Evolutionary conservation across 768 basidiomycete genomes (phyloP), one percentile per base, ranked within the genome.

Genomic region (Kwoniella dejecticola): DNA sequence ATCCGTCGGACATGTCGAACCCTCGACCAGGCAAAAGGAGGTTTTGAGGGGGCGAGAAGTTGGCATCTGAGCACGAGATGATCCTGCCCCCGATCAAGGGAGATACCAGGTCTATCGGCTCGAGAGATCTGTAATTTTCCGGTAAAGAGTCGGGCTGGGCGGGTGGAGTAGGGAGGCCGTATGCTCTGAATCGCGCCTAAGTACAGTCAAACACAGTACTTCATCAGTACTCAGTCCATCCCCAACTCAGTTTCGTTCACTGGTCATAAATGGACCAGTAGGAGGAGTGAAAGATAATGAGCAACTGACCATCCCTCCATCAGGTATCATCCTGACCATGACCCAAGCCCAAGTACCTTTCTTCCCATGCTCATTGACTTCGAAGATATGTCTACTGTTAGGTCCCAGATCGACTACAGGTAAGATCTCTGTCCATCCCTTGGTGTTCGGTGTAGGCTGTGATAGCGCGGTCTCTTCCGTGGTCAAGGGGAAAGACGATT

Each of bases 301-400:
- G 27, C 50, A 42, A 82, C 88, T 81, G 74, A 92, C 93, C 75
- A 98, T 92, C 2, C 96, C 96, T 40, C 96, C 96, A 71, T 99
- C 96, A 2, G 96, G 96, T 80, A 92, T 91, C 85, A 95, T 93
- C 68, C 88, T 87, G 23, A 99, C 85, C 79, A 90, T 96, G 60
- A 99, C 41, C 29, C 66, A 69, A 29, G 54, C 65, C 68, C 69
- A 76, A 11, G 40, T 38, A 1, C 68, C 69, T 40, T 57, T 0
- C 85, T 84, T 12, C 81, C 74, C 69, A 15, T 85, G 62, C 1
- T 31, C 23, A 6, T 60, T 66, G 74, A 93, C 83, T 61, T 84
- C 84, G 83, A 97, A 98, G 31, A 97, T 82, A 77, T 99, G 96
- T 55, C 88, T 84, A n/a, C 88, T 87, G 64, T 84, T 86, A 7